phyloP scores from a whole-genome alignment of 1,139 yeast genomes.

The Nematodospora anomalae region DNA sequence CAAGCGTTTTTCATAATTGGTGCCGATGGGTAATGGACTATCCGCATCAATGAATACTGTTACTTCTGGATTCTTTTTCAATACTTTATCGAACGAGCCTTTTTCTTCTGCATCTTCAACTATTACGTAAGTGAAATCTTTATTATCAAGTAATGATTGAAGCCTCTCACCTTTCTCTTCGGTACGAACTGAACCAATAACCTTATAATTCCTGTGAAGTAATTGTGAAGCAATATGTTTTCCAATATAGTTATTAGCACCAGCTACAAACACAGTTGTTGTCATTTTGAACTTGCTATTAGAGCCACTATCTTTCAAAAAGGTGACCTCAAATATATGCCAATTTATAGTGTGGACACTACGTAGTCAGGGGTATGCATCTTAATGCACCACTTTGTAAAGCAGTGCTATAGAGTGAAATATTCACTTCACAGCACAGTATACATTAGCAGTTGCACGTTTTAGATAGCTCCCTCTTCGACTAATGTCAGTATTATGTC shows the following conservation, averaged over 20 bases:
- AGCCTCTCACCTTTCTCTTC: conserved; percentile 47
- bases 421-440: too few species aligned
- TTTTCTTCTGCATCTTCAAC: conserved; percentile 49
- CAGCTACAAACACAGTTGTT: conserved; percentile 34
- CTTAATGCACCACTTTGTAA: not conserved
- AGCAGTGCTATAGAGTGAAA: too few species aligned
- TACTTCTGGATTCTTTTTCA: conserved; percentile 47
- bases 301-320: too few species aligned
- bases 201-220: conserved; percentile 43
- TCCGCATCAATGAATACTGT: conserved; percentile 52
- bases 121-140: conserved; percentile 43
- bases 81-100: conserved; percentile 52
- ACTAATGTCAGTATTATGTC: too few species aligned
- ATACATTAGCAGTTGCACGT: too few species aligned
- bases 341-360: not conserved
- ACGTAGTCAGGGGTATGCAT: not conserved
- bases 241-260: conserved; percentile 42
- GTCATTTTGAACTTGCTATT: not conserved
- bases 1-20: conserved; percentile 29
- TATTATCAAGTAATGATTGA: conserved; percentile 21
- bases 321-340: not conserved
- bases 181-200: conserved; percentile 61
- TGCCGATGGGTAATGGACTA: conserved; percentile 21
- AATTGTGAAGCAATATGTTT: conserved; percentile 32
- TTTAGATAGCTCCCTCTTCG: too few species aligned